phyloP scores from a whole-genome alignment of 371 early-diverging fungal genomes.

The Rhizopus delemar region DNA sequence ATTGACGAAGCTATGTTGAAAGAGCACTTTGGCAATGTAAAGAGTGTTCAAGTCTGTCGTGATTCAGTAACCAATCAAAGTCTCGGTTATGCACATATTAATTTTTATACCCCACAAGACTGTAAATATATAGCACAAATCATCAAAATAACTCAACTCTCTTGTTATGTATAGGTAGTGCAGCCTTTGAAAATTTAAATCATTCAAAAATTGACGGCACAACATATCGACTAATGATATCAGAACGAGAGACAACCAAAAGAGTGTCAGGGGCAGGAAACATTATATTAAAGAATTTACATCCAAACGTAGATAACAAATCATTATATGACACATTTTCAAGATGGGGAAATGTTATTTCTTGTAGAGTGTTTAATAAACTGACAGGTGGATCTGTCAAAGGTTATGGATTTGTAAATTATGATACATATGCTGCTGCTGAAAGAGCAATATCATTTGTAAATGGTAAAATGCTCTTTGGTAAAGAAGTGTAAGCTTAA shows the following conservation, averaged over 20 bases:
- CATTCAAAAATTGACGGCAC: constrained; percentile 89
- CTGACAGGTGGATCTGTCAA: constrained; percentile 77
- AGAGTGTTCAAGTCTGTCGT: constrained; percentile 95
- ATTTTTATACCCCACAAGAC: constrained; percentile 76
- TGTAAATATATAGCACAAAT: constrained; percentile 41
- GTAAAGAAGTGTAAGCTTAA: constrained; percentile 73
- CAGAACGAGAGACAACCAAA: constrained; percentile 91
- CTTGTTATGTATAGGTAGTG: constrained; percentile 57
- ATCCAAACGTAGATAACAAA: constrained; percentile 88
- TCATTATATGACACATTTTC: constrained; percentile 98
- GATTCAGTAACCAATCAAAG: constrained; percentile 94
- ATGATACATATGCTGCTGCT: constrained; percentile 93
- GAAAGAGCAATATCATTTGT: constrained; percentile 93
- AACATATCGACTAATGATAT: constrained; percentile 98
- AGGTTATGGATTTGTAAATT: constrained; percentile 99
- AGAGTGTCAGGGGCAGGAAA: constrained; percentile 91
- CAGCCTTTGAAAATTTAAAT: constrained; percentile 90
- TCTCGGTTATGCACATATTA: constrained; percentile 97
- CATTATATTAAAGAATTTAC: constrained; percentile 99
- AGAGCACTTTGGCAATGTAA: constrained; percentile 87
- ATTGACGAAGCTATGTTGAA: constrained; percentile 93
- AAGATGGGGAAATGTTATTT: constrained; percentile 97
- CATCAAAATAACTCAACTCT: background rate
- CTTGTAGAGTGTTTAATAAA: constrained; percentile 92
- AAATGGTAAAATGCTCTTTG: constrained; percentile 96